Percentiles rank a stretch among this genome's conserved stretches.
phyloP scores from a whole-genome alignment of 257 asterid species.

The Petunia axillaris region DNA sequence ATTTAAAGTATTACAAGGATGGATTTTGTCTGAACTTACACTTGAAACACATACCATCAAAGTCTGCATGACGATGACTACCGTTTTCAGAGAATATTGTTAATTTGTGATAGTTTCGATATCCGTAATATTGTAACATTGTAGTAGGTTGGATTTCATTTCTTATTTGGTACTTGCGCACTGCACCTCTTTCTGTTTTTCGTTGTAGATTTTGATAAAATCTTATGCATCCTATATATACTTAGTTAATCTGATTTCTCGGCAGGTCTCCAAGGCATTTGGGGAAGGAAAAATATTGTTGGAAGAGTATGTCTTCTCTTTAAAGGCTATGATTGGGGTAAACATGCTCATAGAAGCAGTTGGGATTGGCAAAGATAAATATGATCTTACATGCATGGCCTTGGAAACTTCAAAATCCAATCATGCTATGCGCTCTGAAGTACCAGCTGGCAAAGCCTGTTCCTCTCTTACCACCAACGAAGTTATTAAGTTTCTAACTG shows the following conservation, averaged over 20 bases:
- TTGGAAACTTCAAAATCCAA: constrained; percentile 54
- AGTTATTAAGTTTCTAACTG: constrained; percentile 63
- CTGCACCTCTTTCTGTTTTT: background rate
- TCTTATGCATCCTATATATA: background rate
- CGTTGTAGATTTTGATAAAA: background rate
- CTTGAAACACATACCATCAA: constrained; percentile 20
- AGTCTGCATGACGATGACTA: background rate
- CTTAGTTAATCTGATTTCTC: constrained; percentile 26
- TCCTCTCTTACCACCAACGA: constrained; percentile 61
- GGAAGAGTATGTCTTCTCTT: constrained; percentile 56
- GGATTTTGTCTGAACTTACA: constrained; percentile 17
- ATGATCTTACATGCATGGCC: constrained; percentile 60
- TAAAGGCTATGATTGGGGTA: constrained; percentile 64
- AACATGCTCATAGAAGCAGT: constrained; percentile 63
- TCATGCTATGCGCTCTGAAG: constrained; percentile 55
- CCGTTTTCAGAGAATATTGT: background rate
- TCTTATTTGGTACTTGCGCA: constrained; percentile 16
- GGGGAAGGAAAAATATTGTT: constrained; percentile 54
- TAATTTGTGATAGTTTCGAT: background rate
- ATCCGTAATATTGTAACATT: background rate
- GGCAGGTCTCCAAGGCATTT: constrained; percentile 56
- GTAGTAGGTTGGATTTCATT: constrained; percentile 6
- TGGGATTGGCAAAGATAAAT: constrained; percentile 63
- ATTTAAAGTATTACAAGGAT: background rate
- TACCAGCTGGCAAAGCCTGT: constrained; percentile 78